Conservation (phyloP, 768 basidiomycete species). For the Hericium erinaceus region DNA sequence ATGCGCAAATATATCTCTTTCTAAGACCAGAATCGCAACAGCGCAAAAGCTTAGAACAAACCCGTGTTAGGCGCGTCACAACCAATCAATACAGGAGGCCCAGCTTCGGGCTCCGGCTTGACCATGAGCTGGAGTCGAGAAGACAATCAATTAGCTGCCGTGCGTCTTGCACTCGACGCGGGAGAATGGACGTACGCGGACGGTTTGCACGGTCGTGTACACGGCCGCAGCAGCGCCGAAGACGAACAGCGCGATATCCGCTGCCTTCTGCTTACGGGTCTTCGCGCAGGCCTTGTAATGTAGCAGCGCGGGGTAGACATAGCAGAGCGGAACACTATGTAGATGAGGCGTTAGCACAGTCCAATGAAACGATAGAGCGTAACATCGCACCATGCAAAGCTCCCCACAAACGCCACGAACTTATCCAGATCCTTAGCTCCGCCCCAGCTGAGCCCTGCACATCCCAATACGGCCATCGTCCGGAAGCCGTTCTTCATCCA, state of each 20-base stretch:
- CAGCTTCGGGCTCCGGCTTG: neutral
- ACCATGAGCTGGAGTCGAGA: slow-evolving; percentile 8
- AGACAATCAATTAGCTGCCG: neutral
- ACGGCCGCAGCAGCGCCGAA: slow-evolving; percentile 66
- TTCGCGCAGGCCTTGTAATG: slow-evolving; percentile 82
- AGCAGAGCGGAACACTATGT: slow-evolving; percentile 81
- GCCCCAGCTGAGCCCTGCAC: slow-evolving; percentile 72
- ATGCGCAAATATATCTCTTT: too few relatives aligned
- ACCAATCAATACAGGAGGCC: slow-evolving; percentile 2
- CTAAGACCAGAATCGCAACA: neutral
- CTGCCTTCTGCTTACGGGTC: slow-evolving; percentile 53
- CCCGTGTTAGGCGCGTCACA: neutral
- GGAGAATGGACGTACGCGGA: slow-evolving; percentile 38
- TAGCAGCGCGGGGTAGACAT: slow-evolving; percentile 88
- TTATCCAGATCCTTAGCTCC: slow-evolving; percentile 91
- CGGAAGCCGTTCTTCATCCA: slow-evolving; percentile 95
- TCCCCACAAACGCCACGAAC: slow-evolving; percentile 88
- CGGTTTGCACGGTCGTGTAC: slow-evolving; percentile 77
- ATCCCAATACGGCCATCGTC: slow-evolving; percentile 64
- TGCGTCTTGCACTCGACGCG: neutral
- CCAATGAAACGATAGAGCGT: neutral
- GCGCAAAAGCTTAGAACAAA: neutral
- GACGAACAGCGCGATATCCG: slow-evolving; percentile 63
- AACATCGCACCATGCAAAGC: slow-evolving; percentile 77
- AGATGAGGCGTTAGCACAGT: neutral